phyloP scores from a whole-genome alignment of 495 filamentous ascomycete genomes.

The Aspergillus ellipticus region DNA sequence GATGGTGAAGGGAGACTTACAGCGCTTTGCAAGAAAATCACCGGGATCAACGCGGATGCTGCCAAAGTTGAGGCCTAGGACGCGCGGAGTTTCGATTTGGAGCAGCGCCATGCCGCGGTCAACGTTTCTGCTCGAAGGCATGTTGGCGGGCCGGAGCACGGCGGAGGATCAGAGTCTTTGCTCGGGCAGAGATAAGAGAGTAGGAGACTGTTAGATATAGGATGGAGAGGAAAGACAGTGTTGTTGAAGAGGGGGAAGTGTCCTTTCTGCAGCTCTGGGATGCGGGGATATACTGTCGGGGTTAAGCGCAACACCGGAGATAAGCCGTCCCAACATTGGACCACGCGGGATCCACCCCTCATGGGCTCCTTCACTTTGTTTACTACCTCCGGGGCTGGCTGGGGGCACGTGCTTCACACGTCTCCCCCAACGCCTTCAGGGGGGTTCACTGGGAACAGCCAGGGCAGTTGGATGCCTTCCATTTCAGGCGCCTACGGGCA shows the following conservation, averaged over 20 bases:
- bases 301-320: not conserved
- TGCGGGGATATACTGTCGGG: not conserved
- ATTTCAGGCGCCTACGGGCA: no score
- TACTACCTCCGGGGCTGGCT: no score
- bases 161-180: no score
- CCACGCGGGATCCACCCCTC: no score
- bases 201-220: not conserved
- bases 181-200: no score
- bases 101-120: slow-evolving; percentile 28
- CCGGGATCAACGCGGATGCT: slow-evolving; percentile 26
- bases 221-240: not conserved
- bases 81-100: slow-evolving; percentile 29
- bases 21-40: slow-evolving; percentile 26
- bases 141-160: not conserved
- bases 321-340: no score
- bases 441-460: no score
- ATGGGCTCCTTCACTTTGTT: no score
- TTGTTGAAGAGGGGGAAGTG: not conserved
- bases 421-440: no score
- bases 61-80: slow-evolving; percentile 29
- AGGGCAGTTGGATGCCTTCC: no score
- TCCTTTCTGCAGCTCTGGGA: no score
- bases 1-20: slow-evolving; percentile 12
- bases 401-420: no score
- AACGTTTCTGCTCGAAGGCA: slow-evolving; percentile 31